These are phyloP conservation scores for Yamagishiella unicocca DNA, from an alignment of 139 green algal species.

Conservation along the genomic window DNA sequence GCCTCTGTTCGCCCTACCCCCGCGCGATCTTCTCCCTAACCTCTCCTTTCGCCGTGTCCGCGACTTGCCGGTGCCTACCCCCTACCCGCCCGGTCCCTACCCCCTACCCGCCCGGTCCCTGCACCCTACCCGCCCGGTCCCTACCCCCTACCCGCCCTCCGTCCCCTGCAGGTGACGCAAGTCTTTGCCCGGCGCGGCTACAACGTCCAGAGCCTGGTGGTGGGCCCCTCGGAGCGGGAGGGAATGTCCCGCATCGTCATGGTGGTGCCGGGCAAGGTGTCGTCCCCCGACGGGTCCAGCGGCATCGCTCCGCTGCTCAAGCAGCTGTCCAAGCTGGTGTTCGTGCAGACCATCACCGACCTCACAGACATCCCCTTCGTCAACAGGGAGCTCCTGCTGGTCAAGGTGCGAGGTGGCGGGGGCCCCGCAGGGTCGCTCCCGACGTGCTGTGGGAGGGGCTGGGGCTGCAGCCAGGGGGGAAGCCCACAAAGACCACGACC, in stretches of 20 bases:
- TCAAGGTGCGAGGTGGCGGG: slow-evolving; percentile 88
- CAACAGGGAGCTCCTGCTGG: slow-evolving; percentile 94
- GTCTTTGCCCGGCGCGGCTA: slow-evolving; percentile 97
- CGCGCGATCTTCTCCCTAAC: neutral
- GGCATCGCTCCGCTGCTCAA: slow-evolving; percentile 90
- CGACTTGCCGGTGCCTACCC: too few species aligned
- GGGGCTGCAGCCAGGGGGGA: too few species aligned
- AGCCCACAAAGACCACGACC: too few species aligned
- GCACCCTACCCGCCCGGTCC: neutral
- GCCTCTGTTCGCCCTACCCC: neutral
- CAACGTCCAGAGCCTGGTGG: slow-evolving; percentile 97
- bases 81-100: neutral
- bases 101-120: neutral
- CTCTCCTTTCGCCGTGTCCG: too few species aligned
- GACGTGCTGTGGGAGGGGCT: too few species aligned
- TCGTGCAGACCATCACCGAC: slow-evolving; percentile 85
- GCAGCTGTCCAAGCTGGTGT: slow-evolving; percentile 93
- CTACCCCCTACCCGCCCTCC: neutral
- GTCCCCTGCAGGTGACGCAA: slow-evolving; percentile 84
- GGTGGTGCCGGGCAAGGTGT: slow-evolving; percentile 88
- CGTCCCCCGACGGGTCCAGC: neutral
- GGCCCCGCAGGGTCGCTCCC: too few species aligned
- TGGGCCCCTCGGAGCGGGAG: slow-evolving; percentile 87
- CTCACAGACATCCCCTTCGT: slow-evolving; percentile 85
- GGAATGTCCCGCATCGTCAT: slow-evolving; percentile 93